Base-by-base conservation (phyloP, 495 filamentous ascomycete species). In the Penicillium steckii region DNA sequence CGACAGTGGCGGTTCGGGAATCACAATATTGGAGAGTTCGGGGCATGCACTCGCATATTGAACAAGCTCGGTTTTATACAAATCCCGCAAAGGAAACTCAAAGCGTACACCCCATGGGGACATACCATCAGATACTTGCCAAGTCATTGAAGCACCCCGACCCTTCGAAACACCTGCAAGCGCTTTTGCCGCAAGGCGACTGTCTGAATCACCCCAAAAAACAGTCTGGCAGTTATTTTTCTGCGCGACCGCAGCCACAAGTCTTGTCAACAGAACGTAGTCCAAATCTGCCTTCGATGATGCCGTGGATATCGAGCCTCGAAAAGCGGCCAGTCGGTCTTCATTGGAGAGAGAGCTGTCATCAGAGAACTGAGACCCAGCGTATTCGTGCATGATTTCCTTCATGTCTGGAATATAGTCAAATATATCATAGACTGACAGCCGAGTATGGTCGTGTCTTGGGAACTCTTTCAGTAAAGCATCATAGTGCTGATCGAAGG, bases 141-240 rank as follows among this genome's bases (percentile, higher is more conserved):
- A 91, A 0, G 91, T 91, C 32, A 97, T 61, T 10, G 86, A 80
- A 52, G 86, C 87, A 0, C 92, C 94, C 3, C 94, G 79, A 0
- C 94, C 94, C 69, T 97, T 96, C 5, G 95, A 91, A 3, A 91
- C 89, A 65, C 91, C 88, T 1, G 89, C 76, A 3, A 98, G 83
- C 3, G 90, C 89, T 56, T 88, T 87, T 57, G 93, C 88, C 3
- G 94, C 93, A 19, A 98, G 80, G 9, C 86, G 80, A 7, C 90
- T 97, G 8, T 95, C 95, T 40, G 83, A 90, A 71, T 94, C 84
- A 13, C 90, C 93, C 71, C 93, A 88, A 0, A 97, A 64, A 22
- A 97, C 78, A 17, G 80, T 78, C 48, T 85, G 78, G 63, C 86
- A 93, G n/a, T 57, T 66, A 21, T 75, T 58, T 2, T 65, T 60